Conservation (phyloP, 208 protist species). For the Leishmania guyanensis region DNA sequence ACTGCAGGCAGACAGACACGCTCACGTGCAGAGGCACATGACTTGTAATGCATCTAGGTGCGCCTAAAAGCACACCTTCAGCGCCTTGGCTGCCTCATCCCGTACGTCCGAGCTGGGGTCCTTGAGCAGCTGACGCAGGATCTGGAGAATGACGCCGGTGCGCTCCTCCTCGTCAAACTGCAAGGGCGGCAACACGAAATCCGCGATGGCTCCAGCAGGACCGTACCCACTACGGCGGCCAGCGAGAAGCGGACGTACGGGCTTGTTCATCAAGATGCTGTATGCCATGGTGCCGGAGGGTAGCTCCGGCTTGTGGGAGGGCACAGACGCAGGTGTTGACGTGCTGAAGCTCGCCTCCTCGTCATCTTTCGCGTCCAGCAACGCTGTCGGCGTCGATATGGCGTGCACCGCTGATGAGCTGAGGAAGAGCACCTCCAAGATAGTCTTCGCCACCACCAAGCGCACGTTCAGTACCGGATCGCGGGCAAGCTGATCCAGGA, state of each 20-base stretch:
- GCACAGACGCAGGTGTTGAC: neutral
- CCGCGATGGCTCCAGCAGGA: neutral
- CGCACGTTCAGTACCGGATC: slow-evolving; percentile 83
- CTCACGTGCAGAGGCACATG: neutral
- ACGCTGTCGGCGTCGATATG: neutral
- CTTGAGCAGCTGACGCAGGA: slow-evolving; percentile 73
- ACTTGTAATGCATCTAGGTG: neutral
- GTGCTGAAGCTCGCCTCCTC: slow-evolving; percentile 1
- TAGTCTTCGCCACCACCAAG: slow-evolving; percentile 72
- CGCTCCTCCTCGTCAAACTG: slow-evolving; percentile 68
- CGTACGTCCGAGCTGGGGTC: slow-evolving; percentile 74
- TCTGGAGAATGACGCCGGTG: slow-evolving; percentile 65
- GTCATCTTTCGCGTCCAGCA: slow-evolving; percentile 1
- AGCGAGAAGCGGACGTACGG: neutral
- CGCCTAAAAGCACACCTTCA: slow-evolving; percentile 72
- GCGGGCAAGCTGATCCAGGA: slow-evolving; percentile 67
- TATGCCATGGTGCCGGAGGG: slow-evolving; percentile 34
- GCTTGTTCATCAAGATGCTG: slow-evolving; percentile 40
- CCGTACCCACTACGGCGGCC: neutral
- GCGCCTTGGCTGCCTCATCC: slow-evolving; percentile 74
- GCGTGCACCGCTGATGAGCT: slow-evolving; percentile 17
- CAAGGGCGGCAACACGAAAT: slow-evolving; percentile 19
- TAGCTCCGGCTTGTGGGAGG: slow-evolving; percentile 22
- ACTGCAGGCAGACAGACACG: neutral
- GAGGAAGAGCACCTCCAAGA: slow-evolving; percentile 52